Conservation (phyloP, 805 yeast genomes). For the Suhomyces vadensis region DNA sequence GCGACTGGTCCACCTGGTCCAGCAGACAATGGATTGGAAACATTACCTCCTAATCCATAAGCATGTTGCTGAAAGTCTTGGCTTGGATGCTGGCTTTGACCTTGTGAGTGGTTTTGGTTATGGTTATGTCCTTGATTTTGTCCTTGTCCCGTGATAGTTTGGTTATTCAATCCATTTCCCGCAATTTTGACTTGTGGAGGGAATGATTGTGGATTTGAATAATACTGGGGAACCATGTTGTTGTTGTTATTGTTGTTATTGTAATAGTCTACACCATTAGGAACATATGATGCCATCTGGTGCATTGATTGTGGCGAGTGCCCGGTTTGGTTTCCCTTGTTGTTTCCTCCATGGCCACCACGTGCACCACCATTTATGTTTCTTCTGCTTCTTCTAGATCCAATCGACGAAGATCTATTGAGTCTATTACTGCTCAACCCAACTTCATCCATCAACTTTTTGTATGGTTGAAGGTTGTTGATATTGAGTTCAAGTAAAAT, state of each 20-base stretch:
- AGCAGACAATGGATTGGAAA: not conserved
- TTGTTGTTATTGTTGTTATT: not conserved
- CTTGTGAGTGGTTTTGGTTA: not conserved
- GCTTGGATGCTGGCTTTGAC: not conserved
- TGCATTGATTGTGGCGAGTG: constrained; percentile 8
- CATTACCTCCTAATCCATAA: constrained; percentile 5
- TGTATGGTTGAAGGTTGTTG: constrained; percentile 65
- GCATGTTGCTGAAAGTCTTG: not conserved
- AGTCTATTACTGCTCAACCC: constrained; percentile 55
- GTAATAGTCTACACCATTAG: not conserved
- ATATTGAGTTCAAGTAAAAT: constrained; percentile 62
- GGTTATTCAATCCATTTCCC: not conserved
- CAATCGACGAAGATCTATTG: constrained; percentile 25
- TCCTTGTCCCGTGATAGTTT: not conserved
- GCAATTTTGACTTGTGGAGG: not conserved
- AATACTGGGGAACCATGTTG: not conserved
- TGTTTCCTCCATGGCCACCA: constrained; percentile 2
- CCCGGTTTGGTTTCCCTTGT: constrained; percentile 1
- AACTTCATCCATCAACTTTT: constrained; percentile 88
- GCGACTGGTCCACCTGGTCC: not conserved
- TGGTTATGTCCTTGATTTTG: not conserved
- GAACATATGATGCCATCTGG: constrained; percentile 6
- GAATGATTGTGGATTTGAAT: not conserved
- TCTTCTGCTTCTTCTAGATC: constrained; percentile 27
- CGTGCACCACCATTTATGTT: constrained; percentile 7